These are phyloP conservation scores for Neurospora hispaniola DNA, from an alignment of 495 filamentous ascomycete species.

Conservation along the genomic window DNA sequence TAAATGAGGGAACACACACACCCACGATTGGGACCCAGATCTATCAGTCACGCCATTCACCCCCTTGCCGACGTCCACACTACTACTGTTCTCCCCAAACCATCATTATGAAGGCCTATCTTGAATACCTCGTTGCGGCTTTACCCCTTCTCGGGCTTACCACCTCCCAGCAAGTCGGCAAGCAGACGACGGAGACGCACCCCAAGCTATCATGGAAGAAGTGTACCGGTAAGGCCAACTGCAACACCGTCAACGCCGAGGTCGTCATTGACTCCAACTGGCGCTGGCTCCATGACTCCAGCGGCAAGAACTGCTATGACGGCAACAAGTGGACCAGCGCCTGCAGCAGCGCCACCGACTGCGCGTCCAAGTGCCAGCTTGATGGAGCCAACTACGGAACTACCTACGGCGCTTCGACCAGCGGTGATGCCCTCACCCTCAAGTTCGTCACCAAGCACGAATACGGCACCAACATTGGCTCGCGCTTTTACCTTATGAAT, in stretches of 20 bases:
- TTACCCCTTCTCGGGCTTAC: conserved; percentile 19
- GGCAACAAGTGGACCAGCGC: conserved; percentile 39
- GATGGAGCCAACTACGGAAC: conserved; percentile 38
- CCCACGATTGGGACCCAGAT: not conserved
- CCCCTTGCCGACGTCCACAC: not conserved
- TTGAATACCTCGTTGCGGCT: conserved; percentile 23
- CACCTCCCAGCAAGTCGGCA: conserved; percentile 46
- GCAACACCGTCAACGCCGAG: conserved; percentile 32
- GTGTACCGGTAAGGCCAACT: conserved; percentile 42
- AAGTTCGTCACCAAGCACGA: conserved; percentile 50
- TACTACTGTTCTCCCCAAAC: not conserved
- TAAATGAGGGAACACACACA: not conserved
- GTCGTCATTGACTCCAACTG: conserved; percentile 44
- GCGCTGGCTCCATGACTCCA: conserved; percentile 38
- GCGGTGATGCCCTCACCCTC: conserved; percentile 38
- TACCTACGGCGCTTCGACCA: conserved; percentile 39
- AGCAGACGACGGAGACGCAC: conserved; percentile 42
- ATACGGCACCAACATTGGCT: conserved; percentile 42
- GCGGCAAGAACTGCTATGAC: conserved; percentile 39
- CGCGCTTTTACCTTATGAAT: conserved; percentile 49
- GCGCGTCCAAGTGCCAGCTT: conserved; percentile 36
- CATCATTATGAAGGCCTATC: conserved; percentile 19
- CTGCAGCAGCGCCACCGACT: conserved; percentile 33
- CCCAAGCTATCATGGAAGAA: conserved; percentile 49
- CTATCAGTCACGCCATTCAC: not conserved